phyloP scores from a whole-genome alignment of 805 yeast species.

The Brettanomyces anomalus region DNA sequence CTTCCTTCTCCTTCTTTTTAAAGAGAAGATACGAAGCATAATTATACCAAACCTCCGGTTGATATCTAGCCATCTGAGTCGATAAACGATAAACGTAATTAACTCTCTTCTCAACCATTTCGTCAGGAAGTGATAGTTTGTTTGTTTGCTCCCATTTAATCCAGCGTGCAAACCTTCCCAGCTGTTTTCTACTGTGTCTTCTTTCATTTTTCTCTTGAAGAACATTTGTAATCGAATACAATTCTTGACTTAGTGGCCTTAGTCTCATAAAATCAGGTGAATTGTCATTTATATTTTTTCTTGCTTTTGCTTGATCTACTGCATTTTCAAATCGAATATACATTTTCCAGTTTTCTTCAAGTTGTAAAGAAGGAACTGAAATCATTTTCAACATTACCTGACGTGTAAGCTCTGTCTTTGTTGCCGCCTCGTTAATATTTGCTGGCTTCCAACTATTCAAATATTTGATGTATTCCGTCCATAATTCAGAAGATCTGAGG shows the following conservation, averaged over 20 bases:
- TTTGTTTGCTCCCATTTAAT: slow-evolving; percentile 71
- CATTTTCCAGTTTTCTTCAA: slow-evolving; percentile 73
- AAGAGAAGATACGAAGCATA: slow-evolving; percentile 24
- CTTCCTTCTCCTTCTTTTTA: slow-evolving; percentile 8
- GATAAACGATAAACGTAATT: slow-evolving; percentile 69
- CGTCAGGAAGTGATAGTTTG: slow-evolving; percentile 50
- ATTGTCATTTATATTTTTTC: slow-evolving; percentile 74
- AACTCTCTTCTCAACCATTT: slow-evolving; percentile 44
- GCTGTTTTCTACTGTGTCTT: slow-evolving; percentile 28
- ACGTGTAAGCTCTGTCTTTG: slow-evolving; percentile 67
- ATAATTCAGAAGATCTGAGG: slow-evolving; percentile 50
- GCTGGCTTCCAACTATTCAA: slow-evolving; percentile 71
- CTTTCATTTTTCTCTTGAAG: slow-evolving; percentile 11
- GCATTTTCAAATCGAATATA: slow-evolving; percentile 82
- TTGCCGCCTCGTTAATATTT: slow-evolving; percentile 78
- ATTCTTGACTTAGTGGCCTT: slow-evolving; percentile 65
- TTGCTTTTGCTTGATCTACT: slow-evolving; percentile 62
- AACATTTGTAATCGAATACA: slow-evolving; percentile 42
- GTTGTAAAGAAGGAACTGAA: slow-evolving; percentile 62
- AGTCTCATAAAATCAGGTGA: slow-evolving; percentile 85
- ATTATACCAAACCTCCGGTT: slow-evolving; percentile 73
- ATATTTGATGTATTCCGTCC: slow-evolving; percentile 79
- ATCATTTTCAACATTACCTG: slow-evolving; percentile 62
- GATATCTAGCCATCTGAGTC: slow-evolving; percentile 48
- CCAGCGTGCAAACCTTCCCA: slow-evolving; percentile 63